Base-by-base conservation (phyloP, 2,329 filamentous ascomycete genomes). In the Nectriaceae sp. region DNA sequence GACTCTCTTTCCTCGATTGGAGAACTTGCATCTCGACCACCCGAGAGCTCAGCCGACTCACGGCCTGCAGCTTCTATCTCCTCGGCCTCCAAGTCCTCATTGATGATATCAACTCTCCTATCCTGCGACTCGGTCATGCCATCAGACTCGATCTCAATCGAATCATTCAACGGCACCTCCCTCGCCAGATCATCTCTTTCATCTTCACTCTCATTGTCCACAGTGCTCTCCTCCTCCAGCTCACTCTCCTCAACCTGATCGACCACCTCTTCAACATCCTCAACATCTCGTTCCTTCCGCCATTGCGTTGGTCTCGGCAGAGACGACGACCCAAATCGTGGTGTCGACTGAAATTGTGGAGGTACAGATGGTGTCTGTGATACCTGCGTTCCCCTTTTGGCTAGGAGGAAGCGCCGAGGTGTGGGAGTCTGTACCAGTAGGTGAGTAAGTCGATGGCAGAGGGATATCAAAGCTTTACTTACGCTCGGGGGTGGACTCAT, bases 371-470 rank as follows among this genome's bases (percentile, higher is more conserved):
- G 65, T 19, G 65, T 64, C 49, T 69, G 66, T 21, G 66, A 66
- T 5, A 60, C 52, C 42, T 65, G 62, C n/a, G 65, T 58, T 13
- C 61, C 59, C 22, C 69, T 53, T 46, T 68, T 71, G 3, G 68
- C 59, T 5, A 69, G 61, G 45, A 73, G 59, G 47, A 75, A 74
- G 5, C 69, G 65, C 50, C 70, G 64, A 18, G 71, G 69, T 5
- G 68, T 65, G 4, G 71, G 68, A 26, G 72, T 74, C 71, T 74
- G 39, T 35, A 21, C n/a, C 15, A 22, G 24, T 20, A 13, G 31
- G 53, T 20, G 50, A 47, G 18, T 29, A 2, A 11, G 18, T 13
- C 6, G 29, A 20, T 19, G 5, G 11, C 31, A 26, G 22, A 15
- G 26, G 16, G 20, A 16, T 11, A 37, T 21, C 16, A 5, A 5